Evolutionary conservation across 1,284 basidiomycete species (phyloP).

Genomic region (Sporisorium reilianum): DNA sequence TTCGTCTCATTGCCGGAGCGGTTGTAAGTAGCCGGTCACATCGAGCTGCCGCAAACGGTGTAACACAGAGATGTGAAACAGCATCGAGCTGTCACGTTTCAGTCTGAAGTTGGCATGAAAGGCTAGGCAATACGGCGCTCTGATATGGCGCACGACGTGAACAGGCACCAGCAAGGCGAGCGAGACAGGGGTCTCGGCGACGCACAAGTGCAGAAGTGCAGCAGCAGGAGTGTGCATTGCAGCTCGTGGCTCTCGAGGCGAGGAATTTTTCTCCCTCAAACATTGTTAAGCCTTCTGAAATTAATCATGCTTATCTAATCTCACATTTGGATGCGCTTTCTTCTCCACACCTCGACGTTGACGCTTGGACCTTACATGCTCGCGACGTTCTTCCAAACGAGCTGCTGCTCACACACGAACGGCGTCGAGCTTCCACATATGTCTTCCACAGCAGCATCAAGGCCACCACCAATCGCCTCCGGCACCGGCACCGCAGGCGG

Average conservation of each 20-base stretch:
- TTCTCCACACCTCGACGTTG: slow-evolving; percentile 2
- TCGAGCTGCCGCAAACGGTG: slow-evolving; percentile 6
- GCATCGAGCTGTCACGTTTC: not conserved
- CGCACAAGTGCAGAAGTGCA: not conserved
- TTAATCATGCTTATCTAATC: slow-evolving; percentile 26
- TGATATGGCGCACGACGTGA: not conserved
- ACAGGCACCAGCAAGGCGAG: no score
- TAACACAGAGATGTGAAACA: not conserved
- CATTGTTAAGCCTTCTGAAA: not conserved
- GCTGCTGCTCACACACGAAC: not conserved
- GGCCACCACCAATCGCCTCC: not conserved
- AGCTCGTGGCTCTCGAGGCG: not conserved
- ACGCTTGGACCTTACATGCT: slow-evolving; percentile 23
- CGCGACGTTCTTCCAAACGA: not conserved
- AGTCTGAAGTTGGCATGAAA: not conserved
- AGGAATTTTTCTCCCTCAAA: not conserved
- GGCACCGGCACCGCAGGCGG: not conserved
- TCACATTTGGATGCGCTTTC: not conserved
- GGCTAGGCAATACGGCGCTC: not conserved
- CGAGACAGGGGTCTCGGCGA: no score
- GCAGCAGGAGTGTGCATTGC: slow-evolving; percentile 14
- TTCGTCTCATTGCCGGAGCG: not conserved
- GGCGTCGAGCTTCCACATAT: not conserved
- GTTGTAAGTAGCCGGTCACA: not conserved
- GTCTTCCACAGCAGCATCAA: slow-evolving; percentile 11